Conservation (phyloP, 2,329 filamentous ascomycete genomes). For the Claviceps spartinae region DNA sequence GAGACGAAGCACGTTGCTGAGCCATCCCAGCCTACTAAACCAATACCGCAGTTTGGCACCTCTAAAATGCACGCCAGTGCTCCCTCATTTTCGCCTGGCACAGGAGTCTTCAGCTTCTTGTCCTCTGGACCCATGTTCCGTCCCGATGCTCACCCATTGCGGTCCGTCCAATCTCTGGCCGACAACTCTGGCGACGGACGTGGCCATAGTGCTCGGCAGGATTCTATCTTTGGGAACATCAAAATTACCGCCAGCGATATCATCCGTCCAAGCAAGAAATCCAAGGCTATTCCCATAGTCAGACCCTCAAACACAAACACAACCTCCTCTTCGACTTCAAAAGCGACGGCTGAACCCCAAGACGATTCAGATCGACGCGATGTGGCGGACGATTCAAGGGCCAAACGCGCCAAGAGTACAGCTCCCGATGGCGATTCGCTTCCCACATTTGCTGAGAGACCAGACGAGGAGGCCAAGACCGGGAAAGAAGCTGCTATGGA, state of each 20-base stretch:
- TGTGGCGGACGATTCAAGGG: slow-evolving; percentile 48
- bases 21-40: slow-evolving; percentile 9
- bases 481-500: background rate
- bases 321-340: slow-evolving; percentile 19
- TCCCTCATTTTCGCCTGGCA: slow-evolving; percentile 56
- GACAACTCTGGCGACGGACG: slow-evolving; percentile 32
- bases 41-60: slow-evolving; percentile 19
- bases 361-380: slow-evolving; percentile 38
- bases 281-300: slow-evolving; percentile 74
- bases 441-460: slow-evolving; percentile 55
- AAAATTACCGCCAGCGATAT: slow-evolving; percentile 48
- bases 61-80: slow-evolving; percentile 55
- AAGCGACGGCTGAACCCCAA: slow-evolving; percentile 10
- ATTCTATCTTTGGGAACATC: slow-evolving; percentile 58
- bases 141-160: slow-evolving; percentile 65
- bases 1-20: background rate
- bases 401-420: slow-evolving; percentile 59
- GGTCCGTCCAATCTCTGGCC: slow-evolving; percentile 39
- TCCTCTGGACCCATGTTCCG: slow-evolving; percentile 55
- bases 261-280: slow-evolving; percentile 53
- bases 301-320: slow-evolving; percentile 41
- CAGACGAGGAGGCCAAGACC: slow-evolving; percentile 12
- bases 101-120: slow-evolving; percentile 55
- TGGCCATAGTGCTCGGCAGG: slow-evolving; percentile 27
- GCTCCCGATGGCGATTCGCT: slow-evolving; percentile 58